A percentile compares a stretch with the other conserved stretches of the same genome.
Evolutionary conservation across 2,329 filamentous ascomycete species (phyloP).

Genomic region (Fusarium praegraminearum): DNA sequence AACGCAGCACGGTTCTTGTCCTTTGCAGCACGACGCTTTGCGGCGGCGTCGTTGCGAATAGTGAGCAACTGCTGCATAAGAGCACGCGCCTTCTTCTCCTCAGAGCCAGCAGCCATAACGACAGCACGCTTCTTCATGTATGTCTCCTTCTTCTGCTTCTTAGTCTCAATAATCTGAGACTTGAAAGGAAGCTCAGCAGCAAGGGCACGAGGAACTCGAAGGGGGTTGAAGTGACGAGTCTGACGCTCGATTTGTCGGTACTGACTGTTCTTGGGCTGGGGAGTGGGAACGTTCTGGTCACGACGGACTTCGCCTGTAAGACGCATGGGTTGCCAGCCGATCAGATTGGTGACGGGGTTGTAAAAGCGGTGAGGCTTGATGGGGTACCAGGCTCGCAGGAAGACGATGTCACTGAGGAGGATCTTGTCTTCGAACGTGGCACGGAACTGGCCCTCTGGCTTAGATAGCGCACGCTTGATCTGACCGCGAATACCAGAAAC

Average conservation of each 20-base stretch:
- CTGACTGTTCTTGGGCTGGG: constrained; percentile 83
- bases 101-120: constrained; percentile 79
- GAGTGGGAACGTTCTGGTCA: constrained; percentile 79
- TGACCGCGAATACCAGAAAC: constrained; percentile 96
- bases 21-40: constrained; percentile 86
- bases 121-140: constrained; percentile 97
- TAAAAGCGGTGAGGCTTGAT: constrained; percentile 96
- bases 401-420: constrained; percentile 94
- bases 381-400: constrained; percentile 96
- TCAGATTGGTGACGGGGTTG: constrained; percentile 92
- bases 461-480: constrained; percentile 94
- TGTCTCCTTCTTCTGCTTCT: constrained; percentile 81
- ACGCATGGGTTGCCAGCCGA: constrained; percentile 95
- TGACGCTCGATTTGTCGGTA: constrained; percentile 79
- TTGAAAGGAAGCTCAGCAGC: constrained; percentile 91
- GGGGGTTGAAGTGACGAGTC: constrained; percentile 81
- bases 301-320: constrained; percentile 91
- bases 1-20: constrained; percentile 86
- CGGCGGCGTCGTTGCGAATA: constrained; percentile 88
- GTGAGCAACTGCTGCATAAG: constrained; percentile 94
- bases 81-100: constrained; percentile 89
- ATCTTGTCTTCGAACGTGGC: constrained; percentile 99
- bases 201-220: constrained; percentile 81
- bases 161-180: constrained; percentile 86
- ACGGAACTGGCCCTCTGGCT: constrained; percentile 94